phyloP scores from a whole-genome alignment of 306 rosid genomes.

The Malus domestica region DNA sequence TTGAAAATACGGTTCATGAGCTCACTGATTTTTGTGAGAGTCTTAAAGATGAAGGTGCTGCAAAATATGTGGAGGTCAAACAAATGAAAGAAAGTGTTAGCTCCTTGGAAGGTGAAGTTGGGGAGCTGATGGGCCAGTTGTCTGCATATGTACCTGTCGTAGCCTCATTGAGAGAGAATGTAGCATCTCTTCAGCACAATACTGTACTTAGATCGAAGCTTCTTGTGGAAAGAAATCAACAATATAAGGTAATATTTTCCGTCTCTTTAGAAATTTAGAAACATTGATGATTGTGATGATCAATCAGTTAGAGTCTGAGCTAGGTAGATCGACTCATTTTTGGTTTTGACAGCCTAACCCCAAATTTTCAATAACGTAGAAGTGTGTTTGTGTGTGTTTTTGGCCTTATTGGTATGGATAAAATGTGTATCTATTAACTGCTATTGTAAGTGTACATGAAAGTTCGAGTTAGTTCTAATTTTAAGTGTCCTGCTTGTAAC shows the following conservation, averaged over 20 bases:
- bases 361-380: neutral
- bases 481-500: neutral
- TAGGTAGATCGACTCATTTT: neutral
- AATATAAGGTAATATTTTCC: conserved; percentile 42
- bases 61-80: conserved; percentile 53
- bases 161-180: conserved; percentile 68
- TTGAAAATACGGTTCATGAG: conserved; percentile 76
- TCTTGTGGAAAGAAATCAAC: conserved; percentile 15
- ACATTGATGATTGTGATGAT: neutral
- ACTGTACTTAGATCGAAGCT: conserved; percentile 37
- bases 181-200: conserved; percentile 62
- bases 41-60: conserved; percentile 56
- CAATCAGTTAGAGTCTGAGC: neutral
- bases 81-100: conserved; percentile 44
- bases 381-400: neutral
- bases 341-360: neutral
- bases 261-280: neutral
- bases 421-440: neutral
- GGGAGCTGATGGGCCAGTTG: conserved; percentile 54
- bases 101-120: conserved; percentile 63
- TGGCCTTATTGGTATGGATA: neutral
- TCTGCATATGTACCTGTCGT: conserved; percentile 68
- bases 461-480: neutral
- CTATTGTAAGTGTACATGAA: neutral
- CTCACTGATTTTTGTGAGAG: conserved; percentile 57